Percentiles rank a stretch among this genome's conserved stretches.
These are phyloP conservation scores for Aquilaria yunnanensis DNA, from an alignment of 345 rosid species.

Conservation along the genomic window DNA sequence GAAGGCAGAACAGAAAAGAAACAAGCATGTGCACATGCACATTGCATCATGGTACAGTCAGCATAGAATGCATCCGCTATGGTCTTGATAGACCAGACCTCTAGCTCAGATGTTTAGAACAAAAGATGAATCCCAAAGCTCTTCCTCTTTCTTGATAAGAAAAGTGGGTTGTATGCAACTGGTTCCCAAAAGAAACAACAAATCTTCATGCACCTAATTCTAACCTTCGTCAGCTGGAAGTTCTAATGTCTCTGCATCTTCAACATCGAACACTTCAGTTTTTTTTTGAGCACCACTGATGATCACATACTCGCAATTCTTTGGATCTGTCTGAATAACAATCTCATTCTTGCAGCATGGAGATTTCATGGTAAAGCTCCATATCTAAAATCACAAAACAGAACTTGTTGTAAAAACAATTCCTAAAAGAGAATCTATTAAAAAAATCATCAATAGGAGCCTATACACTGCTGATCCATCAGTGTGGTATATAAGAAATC, in stretches of 20 bases:
- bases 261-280: constrained; percentile 79
- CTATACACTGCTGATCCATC: background rate
- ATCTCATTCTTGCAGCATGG: constrained; percentile 94
- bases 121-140: too few relatives aligned
- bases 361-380: constrained; percentile 95
- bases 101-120: too few relatives aligned
- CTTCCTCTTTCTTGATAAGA: too few relatives aligned
- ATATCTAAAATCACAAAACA: constrained; percentile 52
- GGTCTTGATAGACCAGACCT: too few relatives aligned
- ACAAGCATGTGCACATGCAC: too few relatives aligned
- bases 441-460: constrained; percentile 1
- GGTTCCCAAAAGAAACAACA: too few relatives aligned
- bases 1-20: too few relatives aligned
- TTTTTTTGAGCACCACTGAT: constrained; percentile 86
- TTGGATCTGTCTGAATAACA: constrained; percentile 94
- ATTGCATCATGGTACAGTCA: too few relatives aligned
- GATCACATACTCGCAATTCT: constrained; percentile 85
- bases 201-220: constrained; percentile 2
- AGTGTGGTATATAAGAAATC: background rate
- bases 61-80: too few relatives aligned
- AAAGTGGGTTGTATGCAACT: too few relatives aligned
- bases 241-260: constrained; percentile 90
- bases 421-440: background rate
- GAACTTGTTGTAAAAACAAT: constrained; percentile 9
- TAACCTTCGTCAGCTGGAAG: constrained; percentile 96